Base-by-base conservation (phyloP, 345 rosid species). In the Aegle marmelos region DNA sequence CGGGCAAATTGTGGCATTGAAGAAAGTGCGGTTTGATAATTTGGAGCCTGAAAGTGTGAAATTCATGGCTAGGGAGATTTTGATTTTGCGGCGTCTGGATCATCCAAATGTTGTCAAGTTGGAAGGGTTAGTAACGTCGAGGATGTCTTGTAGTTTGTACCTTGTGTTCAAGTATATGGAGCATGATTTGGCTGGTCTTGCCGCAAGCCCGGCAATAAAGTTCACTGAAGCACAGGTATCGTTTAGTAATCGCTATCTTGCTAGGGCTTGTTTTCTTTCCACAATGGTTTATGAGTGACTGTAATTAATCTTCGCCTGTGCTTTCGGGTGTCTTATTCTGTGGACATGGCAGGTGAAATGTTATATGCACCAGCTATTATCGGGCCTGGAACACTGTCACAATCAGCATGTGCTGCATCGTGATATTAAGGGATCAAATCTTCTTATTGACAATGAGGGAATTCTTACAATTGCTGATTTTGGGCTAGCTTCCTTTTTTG, bases 381-480 rank as follows among this genome's bases (percentile, higher is more conserved):
- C 91, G 7, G 97, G 97, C 36, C 91, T 92, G 41, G 94, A 90
- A 84, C 97, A 92, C 79, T 90, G 97, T 78, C 93, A 92, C 79
- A 86, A 83, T 57, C 86, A 81, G 39, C 86, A 89, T 75, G 93
- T 90, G 61, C 89, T 92, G 73, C 97, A 92, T 81, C 94, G 94
- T 62, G 97, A 92, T 78, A 88, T 92, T 75, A 92, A 92, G 84
- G 97, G 97, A n/a, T 92, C 94, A 13, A 92, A 92, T 86, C 94
- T 92, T 80, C 90, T 92, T 28, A 87, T 92, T 60, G 94, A 89
- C 85, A 86, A 86, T 63, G 88, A 79, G 39, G 97, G 97, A 77
- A 79, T 89, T 74, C 97, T 92, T 78, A 86, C 82, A 83, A 92
- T 92, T 82, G 93, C 97, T 80, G 97, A 92, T 88, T 92, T 92